Conservation (phyloP, 2,329 filamentous ascomycete species). For the Corniculantispora saksenae region DNA sequence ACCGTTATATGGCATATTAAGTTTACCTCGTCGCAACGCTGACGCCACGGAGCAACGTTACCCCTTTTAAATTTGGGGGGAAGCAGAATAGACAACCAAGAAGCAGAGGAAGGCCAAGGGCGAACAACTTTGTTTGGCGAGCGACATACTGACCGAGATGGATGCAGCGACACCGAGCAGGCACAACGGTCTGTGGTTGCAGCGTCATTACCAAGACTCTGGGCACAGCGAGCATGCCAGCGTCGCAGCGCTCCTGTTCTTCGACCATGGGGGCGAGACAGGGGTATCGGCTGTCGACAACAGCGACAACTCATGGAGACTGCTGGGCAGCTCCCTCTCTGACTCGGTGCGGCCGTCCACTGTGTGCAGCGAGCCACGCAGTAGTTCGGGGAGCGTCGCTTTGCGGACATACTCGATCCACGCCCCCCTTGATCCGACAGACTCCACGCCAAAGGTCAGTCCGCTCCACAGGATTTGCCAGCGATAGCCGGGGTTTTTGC, state of each 20-base stretch:
- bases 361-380: background rate
- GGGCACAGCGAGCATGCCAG: background rate
- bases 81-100: too few relatives aligned
- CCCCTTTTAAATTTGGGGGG: too few relatives aligned
- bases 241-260: background rate
- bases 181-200: background rate
- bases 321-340: background rate
- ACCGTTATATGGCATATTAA: background rate
- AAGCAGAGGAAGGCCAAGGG: too few relatives aligned
- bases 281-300: constrained; percentile 8
- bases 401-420: background rate
- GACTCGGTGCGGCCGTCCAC: background rate
- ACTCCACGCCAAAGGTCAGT: background rate
- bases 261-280: background rate
- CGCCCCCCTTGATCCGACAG: background rate
- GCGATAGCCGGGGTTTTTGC: constrained; percentile 13
- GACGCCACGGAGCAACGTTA: background rate
- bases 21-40: background rate
- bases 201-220: background rate
- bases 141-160: background rate
- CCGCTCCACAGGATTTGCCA: background rate
- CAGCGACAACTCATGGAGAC: constrained; percentile 1
- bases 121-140: background rate
- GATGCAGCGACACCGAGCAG: background rate
- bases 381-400: constrained; percentile 9